Evolutionary conservation across 768 basidiomycete species (phyloP).

Genomic region (Trametes meyenii): DNA sequence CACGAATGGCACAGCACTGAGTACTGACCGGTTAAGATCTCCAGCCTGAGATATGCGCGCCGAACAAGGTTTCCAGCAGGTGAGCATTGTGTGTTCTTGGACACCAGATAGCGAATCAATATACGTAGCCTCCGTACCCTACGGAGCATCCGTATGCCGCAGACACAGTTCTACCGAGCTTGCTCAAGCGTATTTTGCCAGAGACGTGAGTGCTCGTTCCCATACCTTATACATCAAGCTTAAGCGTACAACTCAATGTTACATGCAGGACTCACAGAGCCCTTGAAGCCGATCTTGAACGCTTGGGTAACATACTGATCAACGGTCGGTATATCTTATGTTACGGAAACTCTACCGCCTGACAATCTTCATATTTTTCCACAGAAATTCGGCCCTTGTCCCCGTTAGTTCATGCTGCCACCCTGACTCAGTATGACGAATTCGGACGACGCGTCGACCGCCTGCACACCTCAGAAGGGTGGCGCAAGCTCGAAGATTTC

Average conservation of each 20-base stretch:
- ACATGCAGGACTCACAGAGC: constrained; percentile 40
- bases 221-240: background rate
- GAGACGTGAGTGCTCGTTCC: background rate
- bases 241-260: background rate
- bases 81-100: no score
- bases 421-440: constrained; percentile 71
- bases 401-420: constrained; percentile 48
- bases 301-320: constrained; percentile 55
- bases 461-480: constrained; percentile 70
- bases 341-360: background rate
- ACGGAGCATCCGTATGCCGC: constrained; percentile 61
- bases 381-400: constrained; percentile 51
- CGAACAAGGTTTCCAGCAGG: constrained; percentile 68
- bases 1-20: no score
- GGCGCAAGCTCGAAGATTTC: constrained; percentile 64
- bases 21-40: no score
- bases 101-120: no score
- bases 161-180: constrained; percentile 60
- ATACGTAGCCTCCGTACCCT: constrained; percentile 49
- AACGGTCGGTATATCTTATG: constrained; percentile 41
- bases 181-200: constrained; percentile 62
- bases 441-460: constrained; percentile 67
- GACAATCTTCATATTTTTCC: background rate
- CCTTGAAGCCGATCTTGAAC: constrained; percentile 59
- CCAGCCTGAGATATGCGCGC: constrained; percentile 50